These are phyloP conservation scores for Tetrapisispora fleetii DNA, from an alignment of 805 yeast species.

Conservation along the genomic window DNA sequence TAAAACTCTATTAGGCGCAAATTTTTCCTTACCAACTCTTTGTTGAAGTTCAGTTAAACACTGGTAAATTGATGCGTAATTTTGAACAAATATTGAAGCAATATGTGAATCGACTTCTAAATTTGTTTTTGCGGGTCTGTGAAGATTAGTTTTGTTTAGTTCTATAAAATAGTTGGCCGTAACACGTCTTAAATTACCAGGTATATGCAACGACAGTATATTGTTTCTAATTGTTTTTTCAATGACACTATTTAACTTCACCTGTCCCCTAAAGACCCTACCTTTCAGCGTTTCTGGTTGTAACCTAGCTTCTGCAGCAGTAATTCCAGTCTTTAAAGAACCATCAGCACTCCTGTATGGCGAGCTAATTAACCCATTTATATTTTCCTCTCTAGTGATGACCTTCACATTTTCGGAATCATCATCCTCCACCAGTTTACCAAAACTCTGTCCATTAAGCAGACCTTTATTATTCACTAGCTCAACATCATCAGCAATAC, in stretches of 20 bases:
- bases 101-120: constrained; percentile 70
- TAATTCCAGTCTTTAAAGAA: constrained; percentile 9
- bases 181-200: constrained; percentile 52
- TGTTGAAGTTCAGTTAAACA: constrained; percentile 56
- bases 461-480: neutral
- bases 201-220: constrained; percentile 49
- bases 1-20: constrained; percentile 57
- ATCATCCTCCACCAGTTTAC: neutral
- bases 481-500: neutral
- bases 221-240: constrained; percentile 53
- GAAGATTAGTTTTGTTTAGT: constrained; percentile 45
- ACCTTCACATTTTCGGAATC: neutral
- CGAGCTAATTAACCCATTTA: constrained; percentile 1
- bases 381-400: neutral
- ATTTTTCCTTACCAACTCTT: constrained; percentile 41
- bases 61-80: constrained; percentile 60
- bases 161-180: constrained; percentile 48
- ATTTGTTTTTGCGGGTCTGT: constrained; percentile 35
- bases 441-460: neutral
- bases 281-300: constrained; percentile 50
- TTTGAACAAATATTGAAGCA: constrained; percentile 70
- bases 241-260: constrained; percentile 47
- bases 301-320: constrained; percentile 33
- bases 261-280: constrained; percentile 38
- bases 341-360: constrained; percentile 25